Base-by-base conservation (phyloP, 371 early-diverging fungal genomes). In the Hamiltosporidium tvaerminnensis region DNA sequence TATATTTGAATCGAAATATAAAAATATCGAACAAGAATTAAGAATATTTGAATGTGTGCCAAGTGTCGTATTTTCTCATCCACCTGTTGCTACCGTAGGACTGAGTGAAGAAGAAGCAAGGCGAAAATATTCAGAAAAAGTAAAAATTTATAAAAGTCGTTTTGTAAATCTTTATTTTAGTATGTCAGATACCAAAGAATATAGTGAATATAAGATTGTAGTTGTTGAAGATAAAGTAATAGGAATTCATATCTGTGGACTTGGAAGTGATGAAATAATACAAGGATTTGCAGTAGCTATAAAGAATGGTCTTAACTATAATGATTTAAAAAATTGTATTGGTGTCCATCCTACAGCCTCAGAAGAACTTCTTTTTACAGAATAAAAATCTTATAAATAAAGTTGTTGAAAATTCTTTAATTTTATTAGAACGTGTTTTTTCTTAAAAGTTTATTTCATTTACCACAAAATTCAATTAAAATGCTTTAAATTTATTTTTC, bases 301-400 rank as follows among this genome's bases (percentile, higher is more conserved):
- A 47, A 39, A 63, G 39, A 87, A 86, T 86, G 89, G 90, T 3
- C 90, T 92, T n/a, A 90, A 90, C 63, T 92, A 91, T 79, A 83
- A 81, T 10, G 90, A 93, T 72, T 86, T 95, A 74, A 90, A 91
- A 75, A 83, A 75, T 70, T 86, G 86, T 53, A 90, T 95, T 37
- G 92, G 92, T n/a, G 90, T 93, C 65, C 95, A 95, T 74, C 95
- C 95, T 31, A 92, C 92, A n/a, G 87, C 89, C 61, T 84, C 86
- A 12, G 95, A 95, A 73, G 95, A 83, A 68, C 53, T 83, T n/a
- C 81, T 83, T 2, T 82, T 82, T 10, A 79, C 81, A 81, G 12
- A 56, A 56, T 52, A 52, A 52, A 52, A 23, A 23, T 23, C 23
- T 23, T 23, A 23, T 23, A 23, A 23, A 23, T 23, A 23, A 23